These are phyloP conservation scores for Capronia epimyces DNA, from an alignment of 2,329 filamentous ascomycete genomes.

Conservation along the genomic window DNA sequence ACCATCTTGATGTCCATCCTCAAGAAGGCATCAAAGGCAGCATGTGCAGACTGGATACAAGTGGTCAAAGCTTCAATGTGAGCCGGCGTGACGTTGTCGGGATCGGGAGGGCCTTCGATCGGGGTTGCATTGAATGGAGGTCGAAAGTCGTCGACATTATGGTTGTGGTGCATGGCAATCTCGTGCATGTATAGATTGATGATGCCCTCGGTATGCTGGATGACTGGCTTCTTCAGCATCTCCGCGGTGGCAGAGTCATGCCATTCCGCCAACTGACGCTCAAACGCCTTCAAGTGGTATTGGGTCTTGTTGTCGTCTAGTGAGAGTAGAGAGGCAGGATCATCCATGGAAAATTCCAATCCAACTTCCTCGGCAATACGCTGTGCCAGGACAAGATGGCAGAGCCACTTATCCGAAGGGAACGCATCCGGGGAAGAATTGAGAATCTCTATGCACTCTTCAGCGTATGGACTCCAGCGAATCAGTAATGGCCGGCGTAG, in stretches of 20 bases:
- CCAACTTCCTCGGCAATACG: conserved; percentile 64
- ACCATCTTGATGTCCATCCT: conserved; percentile 55
- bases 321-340: conserved; percentile 49
- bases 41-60: conserved; percentile 63
- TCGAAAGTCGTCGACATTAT: conserved; percentile 50
- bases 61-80: conserved; percentile 63
- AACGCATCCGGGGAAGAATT: conserved; percentile 52
- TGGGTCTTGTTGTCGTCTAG: conserved; percentile 61
- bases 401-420: conserved; percentile 52
- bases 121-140: conserved; percentile 36
- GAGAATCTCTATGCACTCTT: conserved; percentile 56
- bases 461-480: conserved; percentile 59
- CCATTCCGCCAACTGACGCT: conserved; percentile 60
- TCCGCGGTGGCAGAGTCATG: conserved; percentile 50
- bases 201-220: conserved; percentile 60
- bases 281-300: conserved; percentile 59
- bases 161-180: conserved; percentile 63
- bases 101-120: conserved; percentile 29
- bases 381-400: conserved; percentile 55
- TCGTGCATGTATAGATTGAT: conserved; percentile 71
- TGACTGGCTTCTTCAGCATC: conserved; percentile 48
- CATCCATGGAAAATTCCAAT: conserved; percentile 62
- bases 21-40: conserved; percentile 61
- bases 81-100: conserved; percentile 46
- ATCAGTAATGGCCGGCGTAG: conserved; percentile 54